Evolutionary conservation across 441 rosid species (phyloP).

Genomic region (Macaranga tanarius): DNA sequence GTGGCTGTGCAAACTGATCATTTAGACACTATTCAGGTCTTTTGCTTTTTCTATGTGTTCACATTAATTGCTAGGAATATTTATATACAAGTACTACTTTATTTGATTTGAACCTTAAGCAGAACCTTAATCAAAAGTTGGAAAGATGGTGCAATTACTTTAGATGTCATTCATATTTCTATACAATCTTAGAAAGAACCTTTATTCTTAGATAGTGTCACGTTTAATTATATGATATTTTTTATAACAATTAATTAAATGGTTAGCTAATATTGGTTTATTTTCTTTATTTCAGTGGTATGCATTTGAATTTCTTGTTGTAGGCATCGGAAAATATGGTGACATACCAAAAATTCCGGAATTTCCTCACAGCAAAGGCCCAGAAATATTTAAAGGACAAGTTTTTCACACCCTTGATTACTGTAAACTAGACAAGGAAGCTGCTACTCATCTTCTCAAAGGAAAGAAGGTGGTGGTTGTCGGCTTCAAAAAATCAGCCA

Average conservation of each 20-base stretch:
- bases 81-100: too few relatives aligned
- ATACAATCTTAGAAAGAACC: too few relatives aligned
- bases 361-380: constrained; percentile 58
- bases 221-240: too few relatives aligned
- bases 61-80: too few relatives aligned
- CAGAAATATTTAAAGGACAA: constrained; percentile 60
- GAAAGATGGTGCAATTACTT: too few relatives aligned
- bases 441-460: constrained; percentile 48
- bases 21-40: constrained; percentile 59
- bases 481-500: constrained; percentile 88
- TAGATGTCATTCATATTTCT: too few relatives aligned
- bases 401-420: constrained; percentile 73
- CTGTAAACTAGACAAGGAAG: constrained; percentile 72
- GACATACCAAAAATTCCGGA: constrained; percentile 61
- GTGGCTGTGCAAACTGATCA: constrained; percentile 55
- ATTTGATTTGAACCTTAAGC: too few relatives aligned
- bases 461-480: constrained; percentile 66
- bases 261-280: background rate
- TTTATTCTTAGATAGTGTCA: too few relatives aligned
- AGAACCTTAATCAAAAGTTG: too few relatives aligned
- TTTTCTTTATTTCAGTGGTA: constrained; percentile 49
- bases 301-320: constrained; percentile 67
- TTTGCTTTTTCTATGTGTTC: background rate
- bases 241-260: too few relatives aligned
- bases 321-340: constrained; percentile 81